Conservation (phyloP, 2,329 filamentous ascomycete genomes). For the Parastagonospora avenae region DNA sequence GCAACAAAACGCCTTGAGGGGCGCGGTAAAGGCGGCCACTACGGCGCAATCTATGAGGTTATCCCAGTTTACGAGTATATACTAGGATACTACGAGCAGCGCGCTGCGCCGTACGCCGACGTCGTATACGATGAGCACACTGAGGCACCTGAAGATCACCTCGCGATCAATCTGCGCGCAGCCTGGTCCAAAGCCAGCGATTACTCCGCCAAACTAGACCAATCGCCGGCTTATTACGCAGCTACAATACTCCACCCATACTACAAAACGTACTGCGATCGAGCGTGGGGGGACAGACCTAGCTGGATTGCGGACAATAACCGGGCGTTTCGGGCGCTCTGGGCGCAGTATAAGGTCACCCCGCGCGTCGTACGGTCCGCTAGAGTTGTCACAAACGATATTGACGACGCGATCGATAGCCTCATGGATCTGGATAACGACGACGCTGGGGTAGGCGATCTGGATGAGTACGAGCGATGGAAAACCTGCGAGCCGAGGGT, state of each 20-base stretch:
- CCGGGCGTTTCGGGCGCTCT: not conserved
- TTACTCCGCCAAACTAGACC: slow-evolving; percentile 5
- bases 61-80: too few relatives aligned
- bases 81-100: slow-evolving; percentile 1
- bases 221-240: slow-evolving; percentile 6
- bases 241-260: slow-evolving; percentile 3
- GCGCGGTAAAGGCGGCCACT: too few relatives aligned
- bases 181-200: not conserved
- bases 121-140: not conserved
- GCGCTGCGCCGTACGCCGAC: not conserved
- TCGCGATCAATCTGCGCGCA: slow-evolving; percentile 33
- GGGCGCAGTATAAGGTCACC: slow-evolving; percentile 1
- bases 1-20: too few relatives aligned
- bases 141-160: not conserved
- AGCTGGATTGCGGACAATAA: slow-evolving; percentile 5
- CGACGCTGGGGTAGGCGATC: too few relatives aligned
- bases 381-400: not conserved
- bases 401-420: slow-evolving; percentile 6
- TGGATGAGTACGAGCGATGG: slow-evolving; percentile 4
- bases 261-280: slow-evolving; percentile 9
- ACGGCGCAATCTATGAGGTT: too few relatives aligned
- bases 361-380: not conserved
- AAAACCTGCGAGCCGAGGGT: slow-evolving; percentile 1
- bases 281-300: not conserved
- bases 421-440: not conserved